A percentile compares a stretch with the other conserved stretches of the same genome.
phyloP scores from a whole-genome alignment of 306 rosid species.

The Trichosanthes truncata region DNA sequence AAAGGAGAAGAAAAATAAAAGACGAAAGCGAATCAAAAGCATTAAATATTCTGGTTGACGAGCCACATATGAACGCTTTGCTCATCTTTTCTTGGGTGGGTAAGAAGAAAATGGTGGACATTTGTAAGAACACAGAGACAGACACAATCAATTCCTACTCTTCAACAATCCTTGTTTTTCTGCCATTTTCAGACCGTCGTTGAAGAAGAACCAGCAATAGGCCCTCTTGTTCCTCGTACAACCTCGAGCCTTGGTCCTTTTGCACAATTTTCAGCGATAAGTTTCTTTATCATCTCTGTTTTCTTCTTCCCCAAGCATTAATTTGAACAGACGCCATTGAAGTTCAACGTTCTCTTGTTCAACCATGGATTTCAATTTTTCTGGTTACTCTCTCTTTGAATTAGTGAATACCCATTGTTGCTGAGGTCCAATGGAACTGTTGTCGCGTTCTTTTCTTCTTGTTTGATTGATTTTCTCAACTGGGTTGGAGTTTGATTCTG shows the following conservation, averaged over 20 bases:
- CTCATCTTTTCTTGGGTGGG: not conserved
- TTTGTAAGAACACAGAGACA: not conserved
- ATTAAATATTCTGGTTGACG: not conserved
- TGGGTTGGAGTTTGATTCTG: not conserved
- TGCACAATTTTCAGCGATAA: not conserved
- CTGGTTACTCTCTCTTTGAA: not conserved
- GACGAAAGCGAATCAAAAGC: not conserved
- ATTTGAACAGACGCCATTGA: not conserved
- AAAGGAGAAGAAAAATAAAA: not conserved
- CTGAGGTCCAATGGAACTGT: not conserved
- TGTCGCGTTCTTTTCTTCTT: not conserved
- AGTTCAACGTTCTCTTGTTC: not conserved
- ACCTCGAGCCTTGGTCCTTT: not conserved
- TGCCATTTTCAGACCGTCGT: not conserved
- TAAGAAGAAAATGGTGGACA: not conserved
- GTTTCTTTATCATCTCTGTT: not conserved
- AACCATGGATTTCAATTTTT: not conserved
- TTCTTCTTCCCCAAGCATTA: slow-evolving; percentile 9
- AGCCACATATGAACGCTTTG: not conserved
- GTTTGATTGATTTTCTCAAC: not conserved
- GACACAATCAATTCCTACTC: not conserved
- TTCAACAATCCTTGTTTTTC: not conserved
- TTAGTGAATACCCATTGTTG: not conserved
- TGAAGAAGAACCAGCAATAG: not conserved
- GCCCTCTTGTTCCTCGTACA: slow-evolving; percentile 3